phyloP scores from a whole-genome alignment of 2,329 filamentous ascomycete species.

The Hirsutella thompsonii region DNA sequence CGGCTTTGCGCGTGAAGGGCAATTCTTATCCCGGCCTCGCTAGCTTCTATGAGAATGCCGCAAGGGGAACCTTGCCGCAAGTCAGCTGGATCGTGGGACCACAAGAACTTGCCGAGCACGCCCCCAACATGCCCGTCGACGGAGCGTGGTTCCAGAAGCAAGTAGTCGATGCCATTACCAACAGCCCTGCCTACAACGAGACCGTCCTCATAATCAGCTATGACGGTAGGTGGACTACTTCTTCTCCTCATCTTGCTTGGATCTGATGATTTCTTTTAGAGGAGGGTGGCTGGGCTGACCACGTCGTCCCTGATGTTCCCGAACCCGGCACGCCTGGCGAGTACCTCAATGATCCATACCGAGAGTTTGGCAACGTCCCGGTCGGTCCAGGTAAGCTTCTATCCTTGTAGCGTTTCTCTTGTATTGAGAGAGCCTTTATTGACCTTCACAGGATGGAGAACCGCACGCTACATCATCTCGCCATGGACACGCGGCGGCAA shows the following conservation, averaged over 20 bases:
- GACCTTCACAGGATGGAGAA: slow-evolving; percentile 22
- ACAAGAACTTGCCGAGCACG: slow-evolving; percentile 29
- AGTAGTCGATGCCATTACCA: slow-evolving; percentile 34
- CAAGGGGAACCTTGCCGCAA: slow-evolving; percentile 34
- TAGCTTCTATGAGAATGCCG: slow-evolving; percentile 33
- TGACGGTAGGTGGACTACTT: slow-evolving; percentile 28
- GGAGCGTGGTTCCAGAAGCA: slow-evolving; percentile 42
- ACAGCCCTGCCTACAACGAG: slow-evolving; percentile 32
- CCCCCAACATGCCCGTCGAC: slow-evolving; percentile 37
- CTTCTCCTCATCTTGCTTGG: too few species aligned
- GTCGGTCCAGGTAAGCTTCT: slow-evolving; percentile 14
- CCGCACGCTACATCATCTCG: slow-evolving; percentile 39
- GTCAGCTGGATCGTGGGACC: slow-evolving; percentile 39
- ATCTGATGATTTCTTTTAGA: slow-evolving; percentile 17
- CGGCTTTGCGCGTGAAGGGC: slow-evolving; percentile 5
- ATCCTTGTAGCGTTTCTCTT: background rate
- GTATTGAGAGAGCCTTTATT: background rate
- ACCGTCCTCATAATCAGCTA: slow-evolving; percentile 38
- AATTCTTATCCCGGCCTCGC: slow-evolving; percentile 32
- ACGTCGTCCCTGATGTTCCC: slow-evolving; percentile 34
- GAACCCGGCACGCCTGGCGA: slow-evolving; percentile 33
- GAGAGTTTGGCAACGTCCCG: slow-evolving; percentile 9
- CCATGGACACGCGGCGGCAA: slow-evolving; percentile 39
- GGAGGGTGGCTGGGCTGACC: slow-evolving; percentile 40
- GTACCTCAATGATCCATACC: slow-evolving; percentile 31